Base-by-base conservation (phyloP, 352 stramenopile species). In the Blastocystis sp. region DNA sequence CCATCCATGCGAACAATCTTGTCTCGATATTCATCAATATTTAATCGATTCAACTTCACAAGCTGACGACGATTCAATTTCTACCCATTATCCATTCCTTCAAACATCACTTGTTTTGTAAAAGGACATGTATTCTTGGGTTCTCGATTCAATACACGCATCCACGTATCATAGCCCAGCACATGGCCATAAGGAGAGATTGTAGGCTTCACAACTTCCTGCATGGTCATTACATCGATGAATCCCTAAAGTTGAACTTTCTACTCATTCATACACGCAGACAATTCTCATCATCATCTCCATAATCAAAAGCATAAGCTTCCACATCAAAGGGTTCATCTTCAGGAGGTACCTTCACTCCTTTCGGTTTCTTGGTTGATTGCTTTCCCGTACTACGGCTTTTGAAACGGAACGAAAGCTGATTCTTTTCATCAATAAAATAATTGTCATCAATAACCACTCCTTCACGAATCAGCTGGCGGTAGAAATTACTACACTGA, bases 401-500 rank as follows among this genome's bases (percentile, higher is more conserved):
- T 61, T 61, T 32, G 29, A 29, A 19, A 42, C 56, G 71, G 46
- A 89, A 88, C n/a, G 77, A 81, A 49, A 88, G 78, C 32, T 85
- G 46, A 49, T 89, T 89, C n/a, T 88, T 80, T 21, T 69, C 32
- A 24, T 86, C 81, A 4, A 73, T 27, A 37, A 87, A 66, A 43
- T 89, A 89, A 49, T 89, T 89, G 6, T 86, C 80, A 51, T 89
- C 88, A 27, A 87, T 86, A 0, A 89, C 80, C 49, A 88, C 71
- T 51, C 87, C 87, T 52, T 89, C 65, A 21, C 56, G 43, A 16
- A 89, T 87, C 24, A 89, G 87, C 51, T 89, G 77, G 46, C 88
- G 74, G 67, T 89, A 89, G 39, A 78, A 89, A 57, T 89, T 89
- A 12, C 63, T 88, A 67, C 88, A 89, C 67, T 89, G 88, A 78